Evolutionary conservation across 2,329 filamentous ascomycete species (phyloP).

Genomic region (Diaporthe capsici): DNA sequence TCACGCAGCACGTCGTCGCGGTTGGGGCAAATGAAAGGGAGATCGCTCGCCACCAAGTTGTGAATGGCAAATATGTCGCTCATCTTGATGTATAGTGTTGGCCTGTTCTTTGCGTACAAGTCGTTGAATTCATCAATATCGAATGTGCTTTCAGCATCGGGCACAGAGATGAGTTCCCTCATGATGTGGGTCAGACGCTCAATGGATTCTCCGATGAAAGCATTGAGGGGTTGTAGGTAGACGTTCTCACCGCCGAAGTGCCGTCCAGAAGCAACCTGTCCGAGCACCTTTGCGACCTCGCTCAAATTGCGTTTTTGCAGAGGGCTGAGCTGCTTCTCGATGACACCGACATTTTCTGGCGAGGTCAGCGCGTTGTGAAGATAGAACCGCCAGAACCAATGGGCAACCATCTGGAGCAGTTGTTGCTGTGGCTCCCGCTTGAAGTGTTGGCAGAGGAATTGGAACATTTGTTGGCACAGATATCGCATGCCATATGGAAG

Average conservation of each 20-base stretch:
- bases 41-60: slow-evolving; percentile 84
- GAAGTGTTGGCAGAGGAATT: slow-evolving; percentile 82
- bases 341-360: slow-evolving; percentile 92
- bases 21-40: slow-evolving; percentile 81
- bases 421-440: slow-evolving; percentile 82
- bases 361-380: slow-evolving; percentile 90
- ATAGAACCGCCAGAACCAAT: slow-evolving; percentile 96
- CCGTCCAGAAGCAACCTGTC: slow-evolving; percentile 89
- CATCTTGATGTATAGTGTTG: slow-evolving; percentile 99
- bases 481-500: slow-evolving; percentile 96
- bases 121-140: slow-evolving; percentile 99
- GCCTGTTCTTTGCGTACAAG: slow-evolving; percentile 94
- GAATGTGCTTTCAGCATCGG: slow-evolving; percentile 90
- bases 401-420: slow-evolving; percentile 85
- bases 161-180: slow-evolving; percentile 83
- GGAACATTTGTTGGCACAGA: slow-evolving; percentile 87
- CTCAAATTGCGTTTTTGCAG: slow-evolving; percentile 93
- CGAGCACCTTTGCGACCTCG: slow-evolving; percentile 91
- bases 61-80: slow-evolving; percentile 97
- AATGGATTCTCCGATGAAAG: slow-evolving; percentile 88
- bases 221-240: slow-evolving; percentile 95
- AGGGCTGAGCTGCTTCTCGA: slow-evolving; percentile 89
- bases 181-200: slow-evolving; percentile 83
- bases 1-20: slow-evolving; percentile 92
- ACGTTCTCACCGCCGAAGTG: slow-evolving; percentile 95